Evolutionary conservation across 805 yeast species (phyloP).

Genomic region (Priceomyces medius): DNA sequence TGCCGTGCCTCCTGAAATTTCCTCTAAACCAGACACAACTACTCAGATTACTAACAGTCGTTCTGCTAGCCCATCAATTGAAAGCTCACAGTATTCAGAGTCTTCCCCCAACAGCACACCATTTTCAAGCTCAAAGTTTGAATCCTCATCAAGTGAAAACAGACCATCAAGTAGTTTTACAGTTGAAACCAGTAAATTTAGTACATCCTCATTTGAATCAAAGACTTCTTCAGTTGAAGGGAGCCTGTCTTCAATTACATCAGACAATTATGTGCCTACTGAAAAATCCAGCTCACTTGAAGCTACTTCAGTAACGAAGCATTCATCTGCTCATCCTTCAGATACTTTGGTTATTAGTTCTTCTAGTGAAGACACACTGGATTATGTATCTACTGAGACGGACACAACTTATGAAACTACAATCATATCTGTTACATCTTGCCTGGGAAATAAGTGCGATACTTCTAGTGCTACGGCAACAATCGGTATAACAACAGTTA

Average conservation of each 20-base stretch:
- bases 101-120: no score
- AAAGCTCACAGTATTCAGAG: no score
- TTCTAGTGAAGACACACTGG: no score
- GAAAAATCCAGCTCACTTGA: neutral
- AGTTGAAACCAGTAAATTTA: no score
- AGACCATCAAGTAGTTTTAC: no score
- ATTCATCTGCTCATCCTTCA: neutral
- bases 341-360: neutral
- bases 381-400: neutral
- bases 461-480: slow-evolving; percentile 18
- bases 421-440: slow-evolving; percentile 18
- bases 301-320: slow-evolving; percentile 2
- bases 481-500: slow-evolving; percentile 9
- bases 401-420: slow-evolving; percentile 5
- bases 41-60: neutral
- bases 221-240: no score
- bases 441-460: slow-evolving; percentile 17
- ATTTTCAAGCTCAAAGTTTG: no score
- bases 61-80: neutral
- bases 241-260: no score
- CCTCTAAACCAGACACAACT: neutral
- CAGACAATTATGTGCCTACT: no score
- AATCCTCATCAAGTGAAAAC: no score
- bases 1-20: neutral
- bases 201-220: no score